Evolutionary conservation across 306 rosid species (phyloP).

Genomic region (Ziziphus jujuba): DNA sequence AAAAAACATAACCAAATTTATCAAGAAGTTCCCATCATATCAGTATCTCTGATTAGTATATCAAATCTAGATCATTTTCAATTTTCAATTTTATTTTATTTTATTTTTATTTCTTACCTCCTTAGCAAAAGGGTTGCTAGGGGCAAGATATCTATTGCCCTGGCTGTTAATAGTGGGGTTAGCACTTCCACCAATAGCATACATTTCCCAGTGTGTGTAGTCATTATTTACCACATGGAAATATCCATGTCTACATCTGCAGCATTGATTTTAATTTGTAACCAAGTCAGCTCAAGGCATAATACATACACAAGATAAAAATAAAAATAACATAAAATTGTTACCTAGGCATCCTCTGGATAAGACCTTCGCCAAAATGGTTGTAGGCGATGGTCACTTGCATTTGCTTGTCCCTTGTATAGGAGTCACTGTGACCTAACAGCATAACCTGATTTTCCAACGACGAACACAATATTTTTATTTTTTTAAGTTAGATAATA

Average conservation of each 20-base stretch:
- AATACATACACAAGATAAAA: not conserved
- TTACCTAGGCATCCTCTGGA: slow-evolving; percentile 99
- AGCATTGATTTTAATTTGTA: slow-evolving; percentile 19
- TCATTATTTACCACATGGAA: slow-evolving; percentile 98
- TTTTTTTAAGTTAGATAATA: not conserved
- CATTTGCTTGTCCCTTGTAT: slow-evolving; percentile 82
- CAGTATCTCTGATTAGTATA: not conserved
- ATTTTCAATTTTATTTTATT: too few relatives aligned
- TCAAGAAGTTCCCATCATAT: not conserved
- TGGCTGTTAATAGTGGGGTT: slow-evolving; percentile 95
- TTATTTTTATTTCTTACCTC: slow-evolving; percentile 52
- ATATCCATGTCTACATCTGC: slow-evolving; percentile 97
- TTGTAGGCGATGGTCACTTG: slow-evolving; percentile 98
- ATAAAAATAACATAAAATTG: not conserved
- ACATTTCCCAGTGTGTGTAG: slow-evolving; percentile 98
- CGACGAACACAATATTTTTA: not conserved
- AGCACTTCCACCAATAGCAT: slow-evolving; percentile 99
- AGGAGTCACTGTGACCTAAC: slow-evolving; percentile 92
- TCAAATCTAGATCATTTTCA: not conserved
- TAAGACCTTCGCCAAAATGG: slow-evolving; percentile 97
- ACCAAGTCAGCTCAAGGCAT: not conserved
- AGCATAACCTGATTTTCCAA: slow-evolving; percentile 70
- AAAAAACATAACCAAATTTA: slow-evolving; percentile 1
- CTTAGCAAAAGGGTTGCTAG: slow-evolving; percentile 68
- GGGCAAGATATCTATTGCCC: slow-evolving; percentile 96